Evolutionary conservation across 1,284 basidiomycete genomes (phyloP).

Genomic region (Austroboletus rostrupii): DNA sequence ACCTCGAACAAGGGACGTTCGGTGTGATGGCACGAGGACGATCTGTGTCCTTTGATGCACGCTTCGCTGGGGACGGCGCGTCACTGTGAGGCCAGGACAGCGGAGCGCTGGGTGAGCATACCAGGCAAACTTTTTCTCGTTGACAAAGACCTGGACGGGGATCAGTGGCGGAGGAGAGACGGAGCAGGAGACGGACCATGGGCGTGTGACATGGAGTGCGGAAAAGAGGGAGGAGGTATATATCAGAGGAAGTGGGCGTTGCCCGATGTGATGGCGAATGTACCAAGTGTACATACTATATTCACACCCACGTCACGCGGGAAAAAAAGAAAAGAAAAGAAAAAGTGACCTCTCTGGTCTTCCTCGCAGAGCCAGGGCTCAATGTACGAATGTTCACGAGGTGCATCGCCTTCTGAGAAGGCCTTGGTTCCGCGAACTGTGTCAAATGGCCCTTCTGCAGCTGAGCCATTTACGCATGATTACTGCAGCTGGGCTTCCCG

Average conservation of each 20-base stretch:
- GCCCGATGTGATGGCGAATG: not conserved
- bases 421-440: not conserved
- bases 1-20: conserved; percentile 81
- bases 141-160: conserved; percentile 58
- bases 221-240: conserved; percentile 1
- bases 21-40: conserved; percentile 76
- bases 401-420: no score
- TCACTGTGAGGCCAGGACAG: conserved; percentile 1
- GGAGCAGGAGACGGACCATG: conserved; percentile 21
- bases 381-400: no score
- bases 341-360: no score
- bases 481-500: not conserved
- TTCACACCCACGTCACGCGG: not conserved
- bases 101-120: conserved; percentile 29
- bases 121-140: conserved; percentile 84
- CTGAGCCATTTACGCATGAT: not conserved
- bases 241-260: not conserved
- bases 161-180: not conserved
- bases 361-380: no score
- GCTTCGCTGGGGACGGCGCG: conserved; percentile 55
- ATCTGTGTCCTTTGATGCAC: conserved; percentile 86
- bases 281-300: no score
- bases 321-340: no score
- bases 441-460: not conserved
- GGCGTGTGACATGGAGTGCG: not conserved